These are phyloP conservation scores for Eimeria maxima DNA, from an alignment of 169 alveolate species.

Conservation along the genomic window DNA sequence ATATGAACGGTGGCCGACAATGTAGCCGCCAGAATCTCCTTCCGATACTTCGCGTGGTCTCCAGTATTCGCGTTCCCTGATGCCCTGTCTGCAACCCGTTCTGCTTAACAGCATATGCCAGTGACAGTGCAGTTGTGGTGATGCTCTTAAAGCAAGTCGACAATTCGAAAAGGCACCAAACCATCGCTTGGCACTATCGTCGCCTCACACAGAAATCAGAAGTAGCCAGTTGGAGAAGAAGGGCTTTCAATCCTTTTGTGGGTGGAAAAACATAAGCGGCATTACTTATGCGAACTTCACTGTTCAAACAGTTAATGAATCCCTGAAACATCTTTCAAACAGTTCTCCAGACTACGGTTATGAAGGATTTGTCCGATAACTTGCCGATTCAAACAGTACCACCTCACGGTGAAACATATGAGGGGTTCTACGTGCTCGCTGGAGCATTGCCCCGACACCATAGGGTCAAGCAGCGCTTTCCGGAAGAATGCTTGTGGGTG, in stretches of 20 bases:
- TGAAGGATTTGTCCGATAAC: neutral
- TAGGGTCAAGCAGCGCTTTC: neutral
- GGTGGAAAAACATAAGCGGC: neutral
- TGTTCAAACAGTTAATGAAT: neutral
- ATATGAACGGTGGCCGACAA: neutral
- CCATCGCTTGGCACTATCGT: neutral
- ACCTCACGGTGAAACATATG: neutral
- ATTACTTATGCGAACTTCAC: neutral
- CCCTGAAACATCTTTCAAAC: neutral
- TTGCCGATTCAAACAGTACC: neutral
- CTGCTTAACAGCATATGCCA: neutral
- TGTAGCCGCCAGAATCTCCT: neutral
- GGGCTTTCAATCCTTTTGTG: neutral
- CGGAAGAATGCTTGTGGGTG: neutral
- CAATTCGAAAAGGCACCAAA: neutral
- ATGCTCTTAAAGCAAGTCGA: neutral
- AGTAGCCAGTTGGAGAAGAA: neutral
- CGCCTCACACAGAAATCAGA: neutral
- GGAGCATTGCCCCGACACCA: neutral
- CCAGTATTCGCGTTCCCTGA: neutral
- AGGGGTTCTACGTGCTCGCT: neutral
- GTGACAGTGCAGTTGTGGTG: neutral
- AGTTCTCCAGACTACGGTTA: neutral
- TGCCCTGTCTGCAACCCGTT: neutral
- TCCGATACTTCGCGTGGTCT: neutral